phyloP scores from a whole-genome alignment of 2,329 filamentous ascomycete species.

The Pseudopithomyces maydicus region DNA sequence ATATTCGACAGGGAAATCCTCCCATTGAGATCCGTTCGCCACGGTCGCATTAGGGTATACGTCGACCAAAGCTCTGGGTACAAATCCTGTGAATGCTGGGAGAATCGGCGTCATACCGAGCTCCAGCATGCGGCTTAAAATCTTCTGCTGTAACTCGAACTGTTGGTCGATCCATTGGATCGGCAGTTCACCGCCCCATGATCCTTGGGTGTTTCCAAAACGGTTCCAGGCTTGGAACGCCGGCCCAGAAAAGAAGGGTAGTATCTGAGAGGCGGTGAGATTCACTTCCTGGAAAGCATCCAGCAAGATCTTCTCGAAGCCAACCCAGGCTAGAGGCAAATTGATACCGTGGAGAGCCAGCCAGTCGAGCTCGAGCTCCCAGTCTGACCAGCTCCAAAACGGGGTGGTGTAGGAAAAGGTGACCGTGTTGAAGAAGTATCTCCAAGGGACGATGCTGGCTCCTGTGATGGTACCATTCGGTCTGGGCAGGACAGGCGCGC shows the following conservation, averaged over 20 bases:
- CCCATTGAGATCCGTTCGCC: constrained; percentile 53
- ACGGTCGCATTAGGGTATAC: constrained; percentile 51
- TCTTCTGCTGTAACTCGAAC: constrained; percentile 55
- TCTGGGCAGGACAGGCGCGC: constrained; percentile 34
- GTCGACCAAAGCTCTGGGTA: constrained; percentile 50
- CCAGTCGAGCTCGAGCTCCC: constrained; percentile 60
- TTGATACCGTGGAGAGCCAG: constrained; percentile 59
- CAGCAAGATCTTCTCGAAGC: constrained; percentile 57
- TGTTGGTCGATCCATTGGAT: constrained; percentile 54
- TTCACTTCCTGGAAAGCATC: constrained; percentile 55
- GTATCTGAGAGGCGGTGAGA: constrained; percentile 52
- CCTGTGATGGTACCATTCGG: constrained; percentile 44
- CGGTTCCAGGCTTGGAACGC: constrained; percentile 61
- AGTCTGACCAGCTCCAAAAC: constrained; percentile 61
- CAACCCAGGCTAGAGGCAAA: constrained; percentile 58
- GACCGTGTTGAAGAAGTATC: constrained; percentile 59
- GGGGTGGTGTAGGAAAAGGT: constrained; percentile 59
- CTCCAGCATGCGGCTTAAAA: constrained; percentile 56
- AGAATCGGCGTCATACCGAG: constrained; percentile 60
- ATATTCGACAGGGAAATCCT: constrained; percentile 47
- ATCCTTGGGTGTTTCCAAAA: constrained; percentile 60
- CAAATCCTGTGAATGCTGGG: constrained; percentile 58
- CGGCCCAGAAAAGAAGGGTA: constrained; percentile 55
- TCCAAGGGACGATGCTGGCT: constrained; percentile 51
- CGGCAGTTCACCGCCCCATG: constrained; percentile 54